Evolutionary conservation across 495 filamentous ascomycete species (phyloP).

Genomic region (Penicillium lividum): DNA sequence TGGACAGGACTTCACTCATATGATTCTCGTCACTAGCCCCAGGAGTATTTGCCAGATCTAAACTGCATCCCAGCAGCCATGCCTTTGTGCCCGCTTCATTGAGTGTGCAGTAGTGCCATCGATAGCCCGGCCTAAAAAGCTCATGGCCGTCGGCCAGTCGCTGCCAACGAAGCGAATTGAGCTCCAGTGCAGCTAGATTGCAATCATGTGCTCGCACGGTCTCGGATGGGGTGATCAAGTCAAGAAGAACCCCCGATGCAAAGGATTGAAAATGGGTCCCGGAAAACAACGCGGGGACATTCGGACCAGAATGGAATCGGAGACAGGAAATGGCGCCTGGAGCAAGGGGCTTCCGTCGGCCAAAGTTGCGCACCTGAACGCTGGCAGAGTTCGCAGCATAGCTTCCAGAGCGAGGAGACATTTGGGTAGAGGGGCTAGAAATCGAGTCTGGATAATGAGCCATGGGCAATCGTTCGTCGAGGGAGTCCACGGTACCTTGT

Average conservation of each 20-base stretch:
- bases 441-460: constrained; percentile 49
- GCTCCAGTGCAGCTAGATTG: constrained; percentile 82
- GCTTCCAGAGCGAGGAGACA: constrained; percentile 60
- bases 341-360: constrained; percentile 68
- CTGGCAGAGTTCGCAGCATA: constrained; percentile 90
- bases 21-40: constrained; percentile 73
- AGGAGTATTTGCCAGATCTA: constrained; percentile 57
- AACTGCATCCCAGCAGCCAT: constrained; percentile 91
- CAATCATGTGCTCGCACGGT: constrained; percentile 83
- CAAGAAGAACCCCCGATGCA: constrained; percentile 86
- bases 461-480: constrained; percentile 26
- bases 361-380: constrained; percentile 75
- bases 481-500: constrained; percentile 62
- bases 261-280: constrained; percentile 95
- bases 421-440: constrained; percentile 41
- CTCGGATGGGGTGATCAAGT: constrained; percentile 89
- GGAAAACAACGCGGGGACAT: constrained; percentile 82
- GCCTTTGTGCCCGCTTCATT: constrained; percentile 92
- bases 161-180: constrained; percentile 86
- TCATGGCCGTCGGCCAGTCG: constrained; percentile 90
- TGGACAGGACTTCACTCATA: constrained; percentile 87
- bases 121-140: constrained; percentile 81
- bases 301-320: constrained; percentile 83
- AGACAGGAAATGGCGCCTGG: constrained; percentile 89
- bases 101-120: constrained; percentile 97